A percentile compares a stretch with the other conserved stretches of the same genome.
These are phyloP conservation scores for Sodiomyces alkalinus DNA, from an alignment of 2,329 filamentous ascomycete species.

Conservation along the genomic window DNA sequence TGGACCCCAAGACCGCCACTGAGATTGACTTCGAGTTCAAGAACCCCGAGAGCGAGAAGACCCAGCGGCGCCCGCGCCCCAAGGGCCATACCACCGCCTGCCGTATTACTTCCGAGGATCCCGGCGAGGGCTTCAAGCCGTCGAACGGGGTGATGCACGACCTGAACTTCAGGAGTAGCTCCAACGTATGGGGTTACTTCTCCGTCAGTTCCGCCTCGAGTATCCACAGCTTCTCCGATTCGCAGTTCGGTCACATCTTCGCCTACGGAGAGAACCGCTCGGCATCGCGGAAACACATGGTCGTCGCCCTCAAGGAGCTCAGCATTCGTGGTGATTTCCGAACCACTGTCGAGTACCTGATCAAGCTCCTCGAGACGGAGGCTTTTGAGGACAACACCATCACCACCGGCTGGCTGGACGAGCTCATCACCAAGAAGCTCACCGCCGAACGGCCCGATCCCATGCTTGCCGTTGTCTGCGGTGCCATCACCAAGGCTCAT, in stretches of 20 bases:
- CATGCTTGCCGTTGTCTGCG: slow-evolving; percentile 86
- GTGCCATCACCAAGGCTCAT: slow-evolving; percentile 89
- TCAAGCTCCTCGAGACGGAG: slow-evolving; percentile 95
- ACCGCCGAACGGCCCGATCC: slow-evolving; percentile 91
- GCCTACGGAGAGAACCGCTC: slow-evolving; percentile 96
- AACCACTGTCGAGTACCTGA: slow-evolving; percentile 96
- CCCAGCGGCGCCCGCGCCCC: slow-evolving; percentile 77
- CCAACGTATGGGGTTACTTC: slow-evolving; percentile 99
- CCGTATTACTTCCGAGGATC: slow-evolving; percentile 97
- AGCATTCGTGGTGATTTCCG: slow-evolving; percentile 99
- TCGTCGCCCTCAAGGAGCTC: slow-evolving; percentile 92
- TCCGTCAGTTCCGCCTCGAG: slow-evolving; percentile 91
- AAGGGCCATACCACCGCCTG: slow-evolving; percentile 97
- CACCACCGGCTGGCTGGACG: slow-evolving; percentile 95
- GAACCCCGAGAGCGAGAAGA: slow-evolving; percentile 64
- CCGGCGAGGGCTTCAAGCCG: slow-evolving; percentile 98
- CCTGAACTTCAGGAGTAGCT: slow-evolving; percentile 95
- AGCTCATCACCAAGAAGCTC: slow-evolving; percentile 94
- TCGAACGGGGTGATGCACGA: slow-evolving; percentile 99
- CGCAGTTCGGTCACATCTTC: slow-evolving; percentile 98
- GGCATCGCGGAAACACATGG: slow-evolving; percentile 97
- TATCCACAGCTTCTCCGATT: slow-evolving; percentile 98
- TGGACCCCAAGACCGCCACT: slow-evolving; percentile 72
- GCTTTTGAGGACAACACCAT: slow-evolving; percentile 99
- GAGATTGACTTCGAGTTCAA: slow-evolving; percentile 97